Conservation (phyloP, 176 grass and related monocot species). For the Chrysopogon serrulatus region DNA sequence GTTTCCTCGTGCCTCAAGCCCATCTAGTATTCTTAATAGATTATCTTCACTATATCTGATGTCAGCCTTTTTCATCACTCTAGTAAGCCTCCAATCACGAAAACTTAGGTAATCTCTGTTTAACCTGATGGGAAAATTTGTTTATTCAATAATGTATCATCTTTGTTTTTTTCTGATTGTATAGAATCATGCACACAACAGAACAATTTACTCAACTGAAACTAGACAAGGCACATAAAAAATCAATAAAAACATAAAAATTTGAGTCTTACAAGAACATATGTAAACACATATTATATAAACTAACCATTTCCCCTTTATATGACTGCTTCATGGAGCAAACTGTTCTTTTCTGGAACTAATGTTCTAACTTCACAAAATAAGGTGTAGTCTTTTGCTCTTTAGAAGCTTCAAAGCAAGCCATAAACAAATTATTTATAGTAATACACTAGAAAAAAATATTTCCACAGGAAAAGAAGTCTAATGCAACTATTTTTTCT, state of each 20-base stretch:
- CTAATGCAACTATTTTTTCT: neutral
- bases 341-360: neutral
- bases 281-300: neutral
- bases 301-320: neutral
- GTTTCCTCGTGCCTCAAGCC: conserved; percentile 56
- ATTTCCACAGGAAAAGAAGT: neutral
- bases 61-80: conserved; percentile 66
- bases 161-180: neutral
- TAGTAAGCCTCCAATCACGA: conserved; percentile 80
- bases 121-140: conserved; percentile 43
- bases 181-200: neutral
- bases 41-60: conserved; percentile 70
- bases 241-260: neutral
- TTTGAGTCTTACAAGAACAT: neutral
- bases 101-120: conserved; percentile 35
- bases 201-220: neutral
- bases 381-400: neutral
- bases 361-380: neutral
- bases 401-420: neutral
- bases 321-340: neutral
- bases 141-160: neutral
- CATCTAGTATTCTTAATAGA: conserved; percentile 67
- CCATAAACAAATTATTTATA: neutral
- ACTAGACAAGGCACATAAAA: neutral
- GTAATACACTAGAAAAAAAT: neutral